Evolutionary conservation across 2,329 filamentous ascomycete genomes (phyloP).

Genomic region (Cadophora sp.): DNA sequence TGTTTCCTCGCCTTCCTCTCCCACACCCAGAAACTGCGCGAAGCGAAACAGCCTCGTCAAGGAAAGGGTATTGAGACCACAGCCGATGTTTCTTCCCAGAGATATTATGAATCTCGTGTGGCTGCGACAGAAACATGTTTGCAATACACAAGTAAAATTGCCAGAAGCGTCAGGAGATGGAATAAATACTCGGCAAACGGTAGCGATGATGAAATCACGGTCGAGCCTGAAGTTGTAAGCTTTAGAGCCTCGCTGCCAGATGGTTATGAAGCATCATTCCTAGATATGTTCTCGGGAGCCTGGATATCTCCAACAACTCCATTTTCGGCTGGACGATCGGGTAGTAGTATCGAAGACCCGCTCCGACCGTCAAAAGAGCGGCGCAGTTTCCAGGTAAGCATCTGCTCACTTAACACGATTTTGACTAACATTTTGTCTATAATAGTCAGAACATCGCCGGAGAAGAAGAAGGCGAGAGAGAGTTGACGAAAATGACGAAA

Average conservation of each 20-base stretch:
- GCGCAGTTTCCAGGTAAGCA: not conserved
- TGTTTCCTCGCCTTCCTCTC: constrained; percentile 27
- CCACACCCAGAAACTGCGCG: constrained; percentile 21
- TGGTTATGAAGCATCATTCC: constrained; percentile 18
- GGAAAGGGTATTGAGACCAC: constrained; percentile 30
- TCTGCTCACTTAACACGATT: not conserved
- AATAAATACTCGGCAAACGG: constrained; percentile 14
- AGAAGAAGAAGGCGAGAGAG: not conserved
- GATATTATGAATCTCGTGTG: constrained; percentile 21
- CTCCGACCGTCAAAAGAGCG: not conserved
- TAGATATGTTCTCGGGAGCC: constrained; percentile 31
- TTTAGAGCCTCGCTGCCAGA: constrained; percentile 22
- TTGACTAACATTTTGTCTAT: not conserved
- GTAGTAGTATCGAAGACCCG: not conserved
- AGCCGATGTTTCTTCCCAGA: constrained; percentile 21
- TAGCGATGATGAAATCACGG: constrained; percentile 15
- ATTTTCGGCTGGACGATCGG: constrained; percentile 26
- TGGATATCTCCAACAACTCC: constrained; percentile 24
- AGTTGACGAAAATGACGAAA: not conserved
- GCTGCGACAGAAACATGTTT: constrained; percentile 28
- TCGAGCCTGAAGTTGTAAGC: constrained; percentile 18
- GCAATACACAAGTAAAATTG: constrained; percentile 25
- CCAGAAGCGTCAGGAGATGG: constrained; percentile 28
- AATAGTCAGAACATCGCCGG: not conserved
- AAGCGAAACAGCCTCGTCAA: constrained; percentile 21